These are phyloP conservation scores for Saururus chinensis DNA, from an alignment of 164 flowering plant genomes.

Conservation along the genomic window DNA sequence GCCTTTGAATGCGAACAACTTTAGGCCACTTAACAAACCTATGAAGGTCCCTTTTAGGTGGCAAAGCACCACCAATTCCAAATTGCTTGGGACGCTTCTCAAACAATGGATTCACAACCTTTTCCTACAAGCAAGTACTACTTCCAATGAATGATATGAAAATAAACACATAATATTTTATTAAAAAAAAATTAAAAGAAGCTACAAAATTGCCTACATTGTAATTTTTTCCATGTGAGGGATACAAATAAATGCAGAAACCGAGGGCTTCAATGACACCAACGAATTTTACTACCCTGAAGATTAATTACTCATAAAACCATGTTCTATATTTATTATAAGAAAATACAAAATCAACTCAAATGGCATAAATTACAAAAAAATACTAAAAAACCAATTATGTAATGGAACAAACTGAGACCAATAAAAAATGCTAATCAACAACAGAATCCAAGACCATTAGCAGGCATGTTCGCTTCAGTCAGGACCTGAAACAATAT, in stretches of 20 bases:
- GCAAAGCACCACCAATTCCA: slow-evolving; percentile 35
- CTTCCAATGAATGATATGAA: neutral
- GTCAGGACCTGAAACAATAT: no score
- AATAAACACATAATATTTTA: neutral
- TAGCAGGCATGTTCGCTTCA: no score
- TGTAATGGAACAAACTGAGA: no score
- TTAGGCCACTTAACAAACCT: slow-evolving; percentile 25
- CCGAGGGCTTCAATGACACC: neutral
- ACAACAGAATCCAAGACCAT: no score
- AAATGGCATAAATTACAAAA: no score
- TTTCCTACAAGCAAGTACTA: slow-evolving; percentile 17
- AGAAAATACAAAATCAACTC: no score
- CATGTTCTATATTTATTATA: neutral
- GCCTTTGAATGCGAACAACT: slow-evolving; percentile 22
- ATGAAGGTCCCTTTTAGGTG: slow-evolving; percentile 32
- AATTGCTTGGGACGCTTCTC: slow-evolving; percentile 38
- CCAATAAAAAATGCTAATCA: no score
- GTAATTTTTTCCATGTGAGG: neutral
- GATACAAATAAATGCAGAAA: neutral
- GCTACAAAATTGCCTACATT: neutral
- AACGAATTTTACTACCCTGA: neutral
- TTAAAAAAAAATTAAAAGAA: neutral
- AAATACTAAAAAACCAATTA: no score
- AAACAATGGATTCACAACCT: slow-evolving; percentile 31
- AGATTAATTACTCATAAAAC: neutral